Conservation (phyloP, 2,329 filamentous ascomycete genomes). For the Blastomyces emzantsi region DNA sequence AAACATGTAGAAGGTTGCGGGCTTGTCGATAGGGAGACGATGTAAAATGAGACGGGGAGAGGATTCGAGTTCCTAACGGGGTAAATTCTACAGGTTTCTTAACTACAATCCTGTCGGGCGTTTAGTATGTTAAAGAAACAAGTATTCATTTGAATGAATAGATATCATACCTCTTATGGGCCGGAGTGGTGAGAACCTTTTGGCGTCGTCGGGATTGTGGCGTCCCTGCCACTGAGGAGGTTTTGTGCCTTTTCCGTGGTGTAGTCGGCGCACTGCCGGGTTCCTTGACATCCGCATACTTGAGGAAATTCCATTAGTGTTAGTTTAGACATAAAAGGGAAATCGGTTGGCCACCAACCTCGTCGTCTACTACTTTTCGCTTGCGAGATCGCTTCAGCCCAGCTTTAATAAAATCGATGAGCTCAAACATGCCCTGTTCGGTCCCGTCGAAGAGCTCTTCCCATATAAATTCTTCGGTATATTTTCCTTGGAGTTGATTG, state of each 20-base stretch:
- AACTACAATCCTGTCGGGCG: conserved; percentile 48
- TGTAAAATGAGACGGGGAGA: conserved; percentile 65
- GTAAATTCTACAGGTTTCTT: conserved; percentile 94
- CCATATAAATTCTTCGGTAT: conserved; percentile 89
- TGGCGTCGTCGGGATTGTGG: conserved; percentile 35
- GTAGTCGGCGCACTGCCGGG: conserved; percentile 36
- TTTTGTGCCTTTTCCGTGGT: conserved; percentile 50
- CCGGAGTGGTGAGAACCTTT: conserved; percentile 49
- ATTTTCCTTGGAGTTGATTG: conserved; percentile 78
- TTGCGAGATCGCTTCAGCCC: conserved; percentile 58
- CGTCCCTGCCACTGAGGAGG: conserved; percentile 36
- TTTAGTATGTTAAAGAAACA: conserved; percentile 1
- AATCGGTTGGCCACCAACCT: conserved; percentile 25
- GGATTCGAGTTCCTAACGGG: conserved; percentile 75
- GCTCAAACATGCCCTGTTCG: conserved; percentile 53
- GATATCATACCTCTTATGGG: conserved; percentile 48
- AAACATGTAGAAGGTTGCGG: conserved; percentile 81
- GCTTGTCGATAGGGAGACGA: conserved; percentile 88
- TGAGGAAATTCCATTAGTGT: not conserved
- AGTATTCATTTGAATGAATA: not conserved
- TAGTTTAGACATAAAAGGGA: not conserved
- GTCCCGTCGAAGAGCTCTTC: conserved; percentile 68
- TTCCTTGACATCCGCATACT: conserved; percentile 28
- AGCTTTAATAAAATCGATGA: conserved; percentile 59
- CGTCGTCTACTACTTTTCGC: conserved; percentile 32